Conservation (phyloP, 352 stramenopile species). For the Aphanomyces euteiches region DNA sequence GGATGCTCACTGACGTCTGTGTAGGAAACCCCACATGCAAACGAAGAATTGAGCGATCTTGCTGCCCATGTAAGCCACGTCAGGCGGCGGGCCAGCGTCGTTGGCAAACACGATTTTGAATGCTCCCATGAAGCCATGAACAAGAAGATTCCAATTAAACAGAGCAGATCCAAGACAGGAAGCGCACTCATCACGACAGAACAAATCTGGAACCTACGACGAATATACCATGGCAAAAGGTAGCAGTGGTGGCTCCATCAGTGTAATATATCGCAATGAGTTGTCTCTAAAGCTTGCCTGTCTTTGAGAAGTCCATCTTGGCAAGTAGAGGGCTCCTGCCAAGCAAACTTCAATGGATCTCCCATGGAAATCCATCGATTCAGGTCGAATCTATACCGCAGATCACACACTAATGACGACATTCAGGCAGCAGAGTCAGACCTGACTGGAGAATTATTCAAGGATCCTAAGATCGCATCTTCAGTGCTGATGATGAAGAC, state of each 20-base stretch:
- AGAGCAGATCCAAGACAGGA: slow-evolving; percentile 22
- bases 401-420: too few species aligned
- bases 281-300: too few species aligned
- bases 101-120: slow-evolving; percentile 29
- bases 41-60: slow-evolving; percentile 24
- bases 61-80: slow-evolving; percentile 23
- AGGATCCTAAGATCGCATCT: too few species aligned
- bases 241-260: not conserved
- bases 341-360: too few species aligned
- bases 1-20: not conserved
- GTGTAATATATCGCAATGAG: too few species aligned
- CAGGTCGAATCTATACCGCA: too few species aligned
- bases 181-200: slow-evolving; percentile 4
- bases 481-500: not conserved
- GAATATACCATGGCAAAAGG: not conserved
- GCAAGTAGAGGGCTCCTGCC: too few species aligned
- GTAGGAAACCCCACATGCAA: not conserved
- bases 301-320: too few species aligned
- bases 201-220: slow-evolving; percentile 1
- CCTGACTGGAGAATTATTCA: too few species aligned
- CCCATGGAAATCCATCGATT: too few species aligned
- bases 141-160: slow-evolving; percentile 30
- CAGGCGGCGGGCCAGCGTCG: slow-evolving; percentile 24
- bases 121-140: slow-evolving; percentile 30
- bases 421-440: too few species aligned